These are phyloP conservation scores for Clonostachys byssicola DNA, from an alignment of 2,329 filamentous ascomycete species.

Conservation along the genomic window DNA sequence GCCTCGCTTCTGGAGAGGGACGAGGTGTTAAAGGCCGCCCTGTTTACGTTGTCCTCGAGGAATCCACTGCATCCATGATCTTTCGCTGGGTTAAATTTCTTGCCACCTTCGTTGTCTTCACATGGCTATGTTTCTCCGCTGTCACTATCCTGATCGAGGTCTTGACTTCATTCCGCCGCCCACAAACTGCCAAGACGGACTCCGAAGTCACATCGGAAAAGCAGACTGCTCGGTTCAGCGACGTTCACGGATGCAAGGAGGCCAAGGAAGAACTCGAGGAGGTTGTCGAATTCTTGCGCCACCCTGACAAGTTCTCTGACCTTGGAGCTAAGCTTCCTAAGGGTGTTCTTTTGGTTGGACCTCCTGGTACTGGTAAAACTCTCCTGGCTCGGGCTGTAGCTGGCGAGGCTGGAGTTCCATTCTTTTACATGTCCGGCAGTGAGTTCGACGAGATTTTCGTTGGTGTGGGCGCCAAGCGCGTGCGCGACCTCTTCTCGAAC, in stretches of 20 bases:
- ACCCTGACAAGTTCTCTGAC: conserved; percentile 88
- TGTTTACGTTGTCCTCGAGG: conserved; percentile 94
- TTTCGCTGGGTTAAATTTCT: conserved; percentile 93
- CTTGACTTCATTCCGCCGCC: conserved; percentile 64
- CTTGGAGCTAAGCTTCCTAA: conserved; percentile 96
- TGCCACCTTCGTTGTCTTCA: conserved; percentile 70
- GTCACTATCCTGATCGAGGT: conserved; percentile 81
- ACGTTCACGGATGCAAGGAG: conserved; percentile 96
- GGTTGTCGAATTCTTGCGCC: conserved; percentile 91
- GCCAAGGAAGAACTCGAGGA: conserved; percentile 98
- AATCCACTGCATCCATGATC: conserved; percentile 71
- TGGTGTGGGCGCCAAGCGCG: conserved; percentile 92
- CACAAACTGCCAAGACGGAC: conserved; percentile 62
- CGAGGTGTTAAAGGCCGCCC: conserved; percentile 76
- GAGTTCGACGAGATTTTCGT: conserved; percentile 99
- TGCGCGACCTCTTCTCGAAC: conserved; percentile 83
- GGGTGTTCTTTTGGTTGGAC: conserved; percentile 90
- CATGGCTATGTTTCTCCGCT: conserved; percentile 74
- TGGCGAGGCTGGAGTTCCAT: conserved; percentile 93
- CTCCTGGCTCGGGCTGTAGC: conserved; percentile 92
- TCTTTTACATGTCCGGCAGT: conserved; percentile 99
- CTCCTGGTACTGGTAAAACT: conserved; percentile 96
- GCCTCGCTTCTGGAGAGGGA: conserved; percentile 50
- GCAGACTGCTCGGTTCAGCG: conserved; percentile 84
- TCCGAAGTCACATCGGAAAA: conserved; percentile 90